Evolutionary conservation across 257 asterid species (phyloP).

Genomic region (Solanum neorickii): DNA sequence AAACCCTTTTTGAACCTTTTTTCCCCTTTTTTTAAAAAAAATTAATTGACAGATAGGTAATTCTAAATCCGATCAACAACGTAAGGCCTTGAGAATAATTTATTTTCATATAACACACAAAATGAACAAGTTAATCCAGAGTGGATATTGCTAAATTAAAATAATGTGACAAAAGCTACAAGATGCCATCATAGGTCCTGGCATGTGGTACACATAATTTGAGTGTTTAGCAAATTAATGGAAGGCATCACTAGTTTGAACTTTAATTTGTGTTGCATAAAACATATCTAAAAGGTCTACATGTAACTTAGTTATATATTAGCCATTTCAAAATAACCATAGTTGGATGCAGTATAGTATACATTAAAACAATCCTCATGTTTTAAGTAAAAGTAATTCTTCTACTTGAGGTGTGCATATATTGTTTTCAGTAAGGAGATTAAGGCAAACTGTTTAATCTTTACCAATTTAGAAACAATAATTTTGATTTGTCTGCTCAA

Average conservation of each 20-base stretch:
- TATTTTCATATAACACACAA: too few species aligned
- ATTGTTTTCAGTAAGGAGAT: too few species aligned
- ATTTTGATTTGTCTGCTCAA: too few species aligned
- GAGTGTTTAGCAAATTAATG: not conserved
- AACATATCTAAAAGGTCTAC: not conserved
- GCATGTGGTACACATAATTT: not conserved
- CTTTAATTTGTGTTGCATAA: not conserved
- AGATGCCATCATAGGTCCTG: not conserved
- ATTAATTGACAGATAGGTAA: not conserved
- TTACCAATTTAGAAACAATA: too few species aligned
- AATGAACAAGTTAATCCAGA: not conserved
- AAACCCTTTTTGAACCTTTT: too few species aligned
- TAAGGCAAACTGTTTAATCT: too few species aligned
- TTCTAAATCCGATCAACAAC: not conserved
- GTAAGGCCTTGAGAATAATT: not conserved
- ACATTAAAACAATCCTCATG: too few species aligned
- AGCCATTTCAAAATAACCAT: not conserved
- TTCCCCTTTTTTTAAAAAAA: too few species aligned
- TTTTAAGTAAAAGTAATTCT: too few species aligned
- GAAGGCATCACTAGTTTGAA: not conserved
- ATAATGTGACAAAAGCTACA: not conserved
- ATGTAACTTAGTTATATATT: not conserved
- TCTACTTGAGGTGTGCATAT: too few species aligned
- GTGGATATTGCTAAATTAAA: not conserved
- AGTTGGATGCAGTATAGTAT: not conserved